phyloP scores from a whole-genome alignment of 345 rosid species.

The Eucalyptus cladocalyx region DNA sequence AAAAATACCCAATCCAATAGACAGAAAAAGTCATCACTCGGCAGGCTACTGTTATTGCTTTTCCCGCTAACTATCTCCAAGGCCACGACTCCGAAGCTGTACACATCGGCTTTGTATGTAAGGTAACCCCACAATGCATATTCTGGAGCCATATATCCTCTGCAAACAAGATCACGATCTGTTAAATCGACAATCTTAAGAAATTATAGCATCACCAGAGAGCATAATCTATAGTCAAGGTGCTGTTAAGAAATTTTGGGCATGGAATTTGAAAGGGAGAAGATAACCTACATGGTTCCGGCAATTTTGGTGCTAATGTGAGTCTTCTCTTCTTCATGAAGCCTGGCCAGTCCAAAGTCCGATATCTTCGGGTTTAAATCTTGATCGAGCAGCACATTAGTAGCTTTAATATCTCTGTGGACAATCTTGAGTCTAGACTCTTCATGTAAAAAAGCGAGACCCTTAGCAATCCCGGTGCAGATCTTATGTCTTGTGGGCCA shows the following conservation, averaged over 20 bases:
- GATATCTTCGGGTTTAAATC: slow-evolving; percentile 51
- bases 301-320: slow-evolving; percentile 56
- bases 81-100: slow-evolving; percentile 23
- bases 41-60: slow-evolving; percentile 3
- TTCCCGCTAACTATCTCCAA: slow-evolving; percentile 19
- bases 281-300: slow-evolving; percentile 43
- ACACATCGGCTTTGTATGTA: slow-evolving; percentile 22
- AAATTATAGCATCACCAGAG: background rate
- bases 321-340: slow-evolving; percentile 25
- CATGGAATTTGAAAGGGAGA: background rate
- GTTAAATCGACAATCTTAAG: background rate
- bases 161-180: background rate
- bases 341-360: slow-evolving; percentile 59
- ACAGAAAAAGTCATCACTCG: slow-evolving; percentile 1
- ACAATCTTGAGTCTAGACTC: slow-evolving; percentile 41
- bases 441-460: slow-evolving; percentile 47
- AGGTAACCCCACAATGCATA: slow-evolving; percentile 27
- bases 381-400: slow-evolving; percentile 40
- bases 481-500: slow-evolving; percentile 37
- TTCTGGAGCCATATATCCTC: slow-evolving; percentile 38
- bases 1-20: slow-evolving; percentile 19
- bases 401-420: slow-evolving; percentile 55
- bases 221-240: background rate
- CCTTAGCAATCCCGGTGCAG: slow-evolving; percentile 50
- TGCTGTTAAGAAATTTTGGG: background rate